Evolutionary conservation across 306 rosid genomes (phyloP).

Genomic region (Glycyrrhiza uralensis): DNA sequence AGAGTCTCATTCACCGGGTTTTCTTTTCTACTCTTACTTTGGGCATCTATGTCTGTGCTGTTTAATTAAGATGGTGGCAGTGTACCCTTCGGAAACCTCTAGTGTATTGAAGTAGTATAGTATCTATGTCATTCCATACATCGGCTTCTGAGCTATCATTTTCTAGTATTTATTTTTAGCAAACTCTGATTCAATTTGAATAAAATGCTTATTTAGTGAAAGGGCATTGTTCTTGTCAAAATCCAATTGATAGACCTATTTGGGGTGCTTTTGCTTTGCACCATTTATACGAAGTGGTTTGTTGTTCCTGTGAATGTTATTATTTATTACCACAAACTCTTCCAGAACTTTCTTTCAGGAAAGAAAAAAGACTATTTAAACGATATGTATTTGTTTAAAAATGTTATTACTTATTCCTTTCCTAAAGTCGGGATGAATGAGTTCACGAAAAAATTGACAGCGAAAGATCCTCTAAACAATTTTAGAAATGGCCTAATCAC

Average conservation of each 20-base stretch:
- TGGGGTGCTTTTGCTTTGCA: slow-evolving; percentile 14
- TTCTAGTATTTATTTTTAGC: background rate
- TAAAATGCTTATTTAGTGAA: background rate
- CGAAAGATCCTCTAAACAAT: too few relatives aligned
- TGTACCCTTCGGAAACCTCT: background rate
- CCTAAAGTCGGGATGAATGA: too few relatives aligned
- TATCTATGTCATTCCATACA: background rate
- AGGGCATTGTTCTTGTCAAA: background rate
- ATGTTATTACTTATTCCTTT: too few relatives aligned
- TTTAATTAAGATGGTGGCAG: slow-evolving; percentile 29
- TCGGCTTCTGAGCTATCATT: background rate
- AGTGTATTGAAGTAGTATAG: background rate
- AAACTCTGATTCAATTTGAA: slow-evolving; percentile 30
- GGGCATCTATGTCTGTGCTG: slow-evolving; percentile 43
- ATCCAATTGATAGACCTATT: slow-evolving; percentile 8
- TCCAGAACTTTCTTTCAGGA: background rate
- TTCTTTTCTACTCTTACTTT: slow-evolving; percentile 37
- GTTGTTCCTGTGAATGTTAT: background rate
- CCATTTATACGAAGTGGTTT: background rate
- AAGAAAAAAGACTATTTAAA: background rate
- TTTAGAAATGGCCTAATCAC: too few relatives aligned
- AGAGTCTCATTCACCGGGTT: slow-evolving; percentile 43
- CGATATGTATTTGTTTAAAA: background rate
- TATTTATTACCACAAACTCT: background rate
- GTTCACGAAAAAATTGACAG: background rate